phyloP scores from a whole-genome alignment of 495 filamentous ascomycete genomes.

The Penicillium parvum region DNA sequence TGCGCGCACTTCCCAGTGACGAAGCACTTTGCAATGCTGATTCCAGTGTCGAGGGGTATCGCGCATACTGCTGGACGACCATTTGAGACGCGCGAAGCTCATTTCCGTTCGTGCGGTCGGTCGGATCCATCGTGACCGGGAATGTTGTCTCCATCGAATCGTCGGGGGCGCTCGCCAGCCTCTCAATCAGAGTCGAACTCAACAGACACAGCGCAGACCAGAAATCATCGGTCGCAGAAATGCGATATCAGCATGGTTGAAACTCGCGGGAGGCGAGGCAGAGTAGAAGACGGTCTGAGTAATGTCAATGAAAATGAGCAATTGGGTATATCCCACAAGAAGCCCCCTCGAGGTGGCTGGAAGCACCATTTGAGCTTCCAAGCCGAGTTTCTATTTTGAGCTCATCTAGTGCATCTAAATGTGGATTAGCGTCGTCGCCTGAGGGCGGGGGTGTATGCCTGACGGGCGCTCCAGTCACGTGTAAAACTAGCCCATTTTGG shows the following conservation, averaged over 20 bases:
- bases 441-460: conserved; percentile 27
- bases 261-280: too few relatives aligned
- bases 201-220: conserved; percentile 6
- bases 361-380: conserved; percentile 20
- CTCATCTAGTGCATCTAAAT: conserved; percentile 12
- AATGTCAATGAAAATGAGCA: conserved; percentile 1
- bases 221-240: conserved; percentile 7
- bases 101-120: conserved; percentile 25
- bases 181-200: conserved; percentile 3
- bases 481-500: background rate
- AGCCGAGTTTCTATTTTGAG: conserved; percentile 26
- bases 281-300: too few relatives aligned
- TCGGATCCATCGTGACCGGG: conserved; percentile 29
- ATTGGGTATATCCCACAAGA: conserved; percentile 23
- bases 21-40: conserved; percentile 40
- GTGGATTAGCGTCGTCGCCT: conserved; percentile 20
- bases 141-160: conserved; percentile 33
- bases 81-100: conserved; percentile 31
- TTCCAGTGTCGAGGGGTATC: conserved; percentile 39
- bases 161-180: background rate
- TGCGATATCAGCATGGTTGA: background rate
- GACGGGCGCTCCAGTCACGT: conserved; percentile 14
- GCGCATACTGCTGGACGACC: conserved; percentile 43
- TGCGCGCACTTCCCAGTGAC: conserved; percentile 41
- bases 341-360: conserved; percentile 27